phyloP scores from a whole-genome alignment of 495 filamentous ascomycete genomes.

The Aspergillus saccharolyticus region DNA sequence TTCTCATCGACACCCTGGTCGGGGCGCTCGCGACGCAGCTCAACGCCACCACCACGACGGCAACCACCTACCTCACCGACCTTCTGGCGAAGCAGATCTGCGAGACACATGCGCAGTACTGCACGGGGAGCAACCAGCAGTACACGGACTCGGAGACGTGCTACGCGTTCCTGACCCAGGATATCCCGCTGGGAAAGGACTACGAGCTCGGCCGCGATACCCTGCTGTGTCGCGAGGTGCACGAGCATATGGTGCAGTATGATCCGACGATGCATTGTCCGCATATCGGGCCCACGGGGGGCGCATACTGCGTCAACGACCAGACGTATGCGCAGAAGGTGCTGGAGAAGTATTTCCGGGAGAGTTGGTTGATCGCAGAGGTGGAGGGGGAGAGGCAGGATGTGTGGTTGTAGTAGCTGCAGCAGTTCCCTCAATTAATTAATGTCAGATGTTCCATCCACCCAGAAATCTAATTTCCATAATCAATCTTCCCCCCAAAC shows the following conservation, averaged over 20 bases:
- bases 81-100: slow-evolving; percentile 37
- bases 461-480: too few species aligned
- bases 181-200: slow-evolving; percentile 34
- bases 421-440: too few species aligned
- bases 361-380: slow-evolving; percentile 24
- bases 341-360: slow-evolving; percentile 30
- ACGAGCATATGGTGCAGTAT: slow-evolving; percentile 43
- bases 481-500: too few species aligned
- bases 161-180: slow-evolving; percentile 28
- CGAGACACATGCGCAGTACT: slow-evolving; percentile 28
- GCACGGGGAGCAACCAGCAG: slow-evolving; percentile 36
- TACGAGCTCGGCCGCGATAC: slow-evolving; percentile 45
- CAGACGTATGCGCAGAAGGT: slow-evolving; percentile 32
- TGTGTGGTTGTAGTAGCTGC: slow-evolving; percentile 15
- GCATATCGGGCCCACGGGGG: slow-evolving; percentile 42
- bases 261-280: slow-evolving; percentile 38
- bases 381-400: slow-evolving; percentile 20
- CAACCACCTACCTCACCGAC: slow-evolving; percentile 16
- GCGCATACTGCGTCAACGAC: slow-evolving; percentile 41
- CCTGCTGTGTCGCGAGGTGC: slow-evolving; percentile 42
- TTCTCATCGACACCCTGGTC: slow-evolving; percentile 31
- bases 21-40: slow-evolving; percentile 18
- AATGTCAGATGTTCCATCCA: too few species aligned
- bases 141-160: slow-evolving; percentile 29
- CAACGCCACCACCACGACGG: slow-evolving; percentile 22